A percentile compares a stretch with the other conserved stretches of the same genome.
Conservation (phyloP, 129 eudicot species). For the Cynara cardunculus region DNA sequence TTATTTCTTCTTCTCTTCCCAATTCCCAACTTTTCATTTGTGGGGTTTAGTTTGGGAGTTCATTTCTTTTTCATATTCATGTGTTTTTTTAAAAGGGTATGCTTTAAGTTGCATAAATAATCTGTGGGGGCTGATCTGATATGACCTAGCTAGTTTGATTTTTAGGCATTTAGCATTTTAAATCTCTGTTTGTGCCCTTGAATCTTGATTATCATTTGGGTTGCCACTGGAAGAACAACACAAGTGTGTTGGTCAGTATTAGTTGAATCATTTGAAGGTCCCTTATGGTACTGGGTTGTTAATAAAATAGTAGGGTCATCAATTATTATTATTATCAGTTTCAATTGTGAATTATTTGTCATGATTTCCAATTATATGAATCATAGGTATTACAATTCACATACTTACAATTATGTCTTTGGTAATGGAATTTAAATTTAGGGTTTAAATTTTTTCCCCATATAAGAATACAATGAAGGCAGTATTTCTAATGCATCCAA, state of each 20-base stretch:
- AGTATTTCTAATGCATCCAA: background rate
- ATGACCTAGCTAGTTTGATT: slow-evolving; percentile 9
- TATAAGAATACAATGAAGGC: background rate
- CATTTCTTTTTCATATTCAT: background rate
- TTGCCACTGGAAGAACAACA: slow-evolving; percentile 14
- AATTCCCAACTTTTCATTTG: slow-evolving; percentile 2
- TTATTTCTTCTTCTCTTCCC: background rate
- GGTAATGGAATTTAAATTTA: slow-evolving; percentile 4
- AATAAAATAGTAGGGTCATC: background rate
- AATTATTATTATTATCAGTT: slow-evolving; percentile 10
- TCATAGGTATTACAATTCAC: background rate
- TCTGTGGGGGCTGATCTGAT: slow-evolving; percentile 35
- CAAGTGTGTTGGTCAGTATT: slow-evolving; percentile 20
- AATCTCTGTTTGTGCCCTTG: background rate
- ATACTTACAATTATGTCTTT: background rate
- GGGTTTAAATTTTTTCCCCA: slow-evolving; percentile 11
- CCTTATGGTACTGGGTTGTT: background rate
- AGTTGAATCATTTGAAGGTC: slow-evolving; percentile 19
- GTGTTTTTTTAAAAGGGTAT: background rate
- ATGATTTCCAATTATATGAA: slow-evolving; percentile 21
- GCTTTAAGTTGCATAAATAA: slow-evolving; percentile 23
- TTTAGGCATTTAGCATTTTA: slow-evolving; percentile 17
- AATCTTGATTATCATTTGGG: slow-evolving; percentile 5
- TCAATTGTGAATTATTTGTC: slow-evolving; percentile 13
- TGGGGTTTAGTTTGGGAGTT: background rate